Percentiles rank a stretch among this genome's conserved stretches.
phyloP scores from a whole-genome alignment of 495 filamentous ascomycete genomes.

The Penicillium turbatum region DNA sequence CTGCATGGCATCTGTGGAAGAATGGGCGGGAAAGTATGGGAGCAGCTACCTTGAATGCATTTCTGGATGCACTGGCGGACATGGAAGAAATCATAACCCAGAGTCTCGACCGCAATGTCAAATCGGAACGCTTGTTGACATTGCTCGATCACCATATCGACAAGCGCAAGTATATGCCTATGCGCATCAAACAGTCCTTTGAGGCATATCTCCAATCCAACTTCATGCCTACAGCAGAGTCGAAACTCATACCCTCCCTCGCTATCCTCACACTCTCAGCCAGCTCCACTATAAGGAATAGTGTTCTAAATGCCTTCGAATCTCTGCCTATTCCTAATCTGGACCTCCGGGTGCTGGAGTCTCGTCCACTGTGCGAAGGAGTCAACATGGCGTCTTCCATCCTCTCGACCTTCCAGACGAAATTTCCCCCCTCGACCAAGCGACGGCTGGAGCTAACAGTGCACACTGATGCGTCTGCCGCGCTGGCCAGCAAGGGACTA shows the following conservation, averaged over 20 bases:
- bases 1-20: constrained; percentile 60
- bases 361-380: constrained; percentile 62
- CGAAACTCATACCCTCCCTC: constrained; percentile 22
- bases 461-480: constrained; percentile 58
- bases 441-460: constrained; percentile 40
- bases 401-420: constrained; percentile 27
- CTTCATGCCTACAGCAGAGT: constrained; percentile 25
- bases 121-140: constrained; percentile 21
- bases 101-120: constrained; percentile 18
- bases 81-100: constrained; percentile 23
- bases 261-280: constrained; percentile 55
- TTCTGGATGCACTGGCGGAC: constrained; percentile 44
- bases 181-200: constrained; percentile 33
- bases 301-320: constrained; percentile 30
- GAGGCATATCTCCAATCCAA: constrained; percentile 27
- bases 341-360: constrained; percentile 59
- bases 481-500: constrained; percentile 43
- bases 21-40: constrained; percentile 63
- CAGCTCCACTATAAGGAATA: constrained; percentile 55
- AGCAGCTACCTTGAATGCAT: constrained; percentile 50
- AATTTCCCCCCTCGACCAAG: constrained; percentile 12
- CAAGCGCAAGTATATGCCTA: constrained; percentile 21
- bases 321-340: constrained; percentile 31
- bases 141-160: constrained; percentile 33
- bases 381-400: constrained; percentile 50